phyloP scores from a whole-genome alignment of 257 asterid species.

The Cinchona pubescens region DNA sequence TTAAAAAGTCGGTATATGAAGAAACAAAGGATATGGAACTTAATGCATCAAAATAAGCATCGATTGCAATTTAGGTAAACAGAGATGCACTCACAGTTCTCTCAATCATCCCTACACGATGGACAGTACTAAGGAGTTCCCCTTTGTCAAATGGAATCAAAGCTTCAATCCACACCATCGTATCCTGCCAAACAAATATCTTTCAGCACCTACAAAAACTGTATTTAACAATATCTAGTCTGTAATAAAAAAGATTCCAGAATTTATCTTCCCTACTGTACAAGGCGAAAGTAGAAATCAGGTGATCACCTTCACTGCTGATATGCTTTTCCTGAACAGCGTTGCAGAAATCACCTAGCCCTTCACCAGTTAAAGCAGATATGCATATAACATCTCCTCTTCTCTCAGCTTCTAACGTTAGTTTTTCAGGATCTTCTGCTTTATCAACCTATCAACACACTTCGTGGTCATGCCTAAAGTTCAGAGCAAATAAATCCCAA shows the following conservation, averaged over 20 bases:
- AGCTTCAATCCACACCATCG: constrained; percentile 98
- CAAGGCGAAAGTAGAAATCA: constrained; percentile 8
- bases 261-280: not conserved
- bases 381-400: constrained; percentile 65
- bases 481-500: not conserved
- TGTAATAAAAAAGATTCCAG: not conserved
- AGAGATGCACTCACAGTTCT: constrained; percentile 49
- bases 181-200: constrained; percentile 47
- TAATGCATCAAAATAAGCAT: not conserved
- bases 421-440: constrained; percentile 58
- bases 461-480: constrained; percentile 16
- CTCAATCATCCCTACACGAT: constrained; percentile 92
- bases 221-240: not conserved
- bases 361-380: constrained; percentile 96
- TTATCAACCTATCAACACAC: constrained; percentile 68
- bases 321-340: constrained; percentile 81
- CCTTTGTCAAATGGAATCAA: constrained; percentile 92
- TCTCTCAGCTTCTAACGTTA: constrained; percentile 57
- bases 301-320: constrained; percentile 65
- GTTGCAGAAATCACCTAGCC: constrained; percentile 78
- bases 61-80: not conserved
- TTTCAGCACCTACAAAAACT: constrained; percentile 10
- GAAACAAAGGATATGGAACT: too few relatives aligned
- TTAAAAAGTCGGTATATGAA: too few relatives aligned
- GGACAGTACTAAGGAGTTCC: constrained; percentile 83